Conservation (phyloP, 495 filamentous ascomycete species). For the Annulohypoxylon maeteangense region DNA sequence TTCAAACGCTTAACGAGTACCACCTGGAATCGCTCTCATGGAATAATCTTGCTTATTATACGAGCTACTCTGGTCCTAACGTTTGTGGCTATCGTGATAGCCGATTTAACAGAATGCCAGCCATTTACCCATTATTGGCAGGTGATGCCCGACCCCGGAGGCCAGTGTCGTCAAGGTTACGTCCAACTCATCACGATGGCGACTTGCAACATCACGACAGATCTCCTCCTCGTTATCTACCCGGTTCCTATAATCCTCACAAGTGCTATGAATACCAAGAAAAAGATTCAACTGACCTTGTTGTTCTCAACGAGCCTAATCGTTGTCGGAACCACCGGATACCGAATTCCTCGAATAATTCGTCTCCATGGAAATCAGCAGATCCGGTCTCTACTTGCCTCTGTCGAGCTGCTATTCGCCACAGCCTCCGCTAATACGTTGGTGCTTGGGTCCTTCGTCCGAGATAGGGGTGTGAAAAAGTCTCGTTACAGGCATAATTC, state of each 20-base stretch:
- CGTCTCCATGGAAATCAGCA: constrained; percentile 70
- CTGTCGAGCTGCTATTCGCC: constrained; percentile 80
- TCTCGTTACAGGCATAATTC: constrained; percentile 73
- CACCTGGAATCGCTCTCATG: constrained; percentile 77
- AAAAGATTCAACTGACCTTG: constrained; percentile 72
- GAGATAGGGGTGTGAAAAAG: constrained; percentile 82
- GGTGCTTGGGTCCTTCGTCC: constrained; percentile 83
- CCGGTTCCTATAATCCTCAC: constrained; percentile 86
- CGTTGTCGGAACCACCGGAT: constrained; percentile 78
- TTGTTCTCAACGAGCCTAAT: constrained; percentile 85
- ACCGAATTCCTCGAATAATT: constrained; percentile 79
- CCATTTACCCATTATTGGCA: constrained; percentile 92
- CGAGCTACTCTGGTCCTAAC: constrained; percentile 79
- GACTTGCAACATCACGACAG: constrained; percentile 84
- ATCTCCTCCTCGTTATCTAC: constrained; percentile 85
- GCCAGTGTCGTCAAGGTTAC: constrained; percentile 83
- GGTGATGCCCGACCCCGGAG: constrained; percentile 86
- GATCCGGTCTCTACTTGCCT: constrained; percentile 79
- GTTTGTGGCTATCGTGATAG: constrained; percentile 80
- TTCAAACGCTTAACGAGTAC: constrained; percentile 77
- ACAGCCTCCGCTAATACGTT: constrained; percentile 80
- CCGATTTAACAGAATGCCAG: constrained; percentile 84
- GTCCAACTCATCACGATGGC: constrained; percentile 90
- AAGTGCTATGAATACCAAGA: constrained; percentile 73
- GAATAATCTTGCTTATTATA: constrained; percentile 72